A percentile compares a stretch with the other conserved stretches of the same genome.
Evolutionary conservation across 2,329 filamentous ascomycete species (phyloP).

Genomic region (Microdochium nivale): DNA sequence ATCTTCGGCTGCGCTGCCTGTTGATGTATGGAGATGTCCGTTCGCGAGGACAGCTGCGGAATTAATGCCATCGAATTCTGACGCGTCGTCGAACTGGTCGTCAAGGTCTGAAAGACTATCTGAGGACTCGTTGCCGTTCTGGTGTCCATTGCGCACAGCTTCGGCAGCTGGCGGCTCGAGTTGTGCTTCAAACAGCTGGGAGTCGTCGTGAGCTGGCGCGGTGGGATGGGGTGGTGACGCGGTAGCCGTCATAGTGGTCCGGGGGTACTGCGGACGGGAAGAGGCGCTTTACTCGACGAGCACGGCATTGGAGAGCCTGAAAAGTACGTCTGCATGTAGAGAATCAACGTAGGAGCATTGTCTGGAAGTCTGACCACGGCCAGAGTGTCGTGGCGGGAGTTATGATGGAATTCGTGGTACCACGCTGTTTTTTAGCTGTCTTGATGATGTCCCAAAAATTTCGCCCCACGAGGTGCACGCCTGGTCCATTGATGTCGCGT

Average conservation of each 20-base stretch:
- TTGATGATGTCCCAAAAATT: constrained; percentile 21
- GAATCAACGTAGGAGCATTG: constrained; percentile 30
- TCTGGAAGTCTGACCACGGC: constrained; percentile 46
- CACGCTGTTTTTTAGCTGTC: constrained; percentile 42
- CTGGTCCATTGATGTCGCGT: background rate
- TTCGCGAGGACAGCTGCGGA: constrained; percentile 7
- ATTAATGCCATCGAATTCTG: background rate
- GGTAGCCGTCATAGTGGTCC: constrained; percentile 50
- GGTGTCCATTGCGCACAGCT: constrained; percentile 11
- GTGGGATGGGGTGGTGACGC: constrained; percentile 40
- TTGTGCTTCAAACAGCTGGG: constrained; percentile 5
- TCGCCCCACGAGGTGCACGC: constrained; percentile 6
- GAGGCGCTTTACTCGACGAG: constrained; percentile 45
- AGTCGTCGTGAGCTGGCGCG: constrained; percentile 23
- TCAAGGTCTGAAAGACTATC: constrained; percentile 8
- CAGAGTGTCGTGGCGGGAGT: constrained; percentile 37
- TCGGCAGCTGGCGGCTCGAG: constrained; percentile 11
- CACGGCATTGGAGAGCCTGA: constrained; percentile 47
- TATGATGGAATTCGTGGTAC: constrained; percentile 33
- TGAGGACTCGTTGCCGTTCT: constrained; percentile 1
- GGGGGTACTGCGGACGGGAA: constrained; percentile 22
- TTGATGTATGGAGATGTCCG: constrained; percentile 4
- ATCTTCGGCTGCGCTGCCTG: background rate
- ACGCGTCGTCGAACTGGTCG: constrained; percentile 9
- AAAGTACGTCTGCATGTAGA: constrained; percentile 46